Conservation (phyloP, 257 asterid species). For the Datura wrightii region DNA sequence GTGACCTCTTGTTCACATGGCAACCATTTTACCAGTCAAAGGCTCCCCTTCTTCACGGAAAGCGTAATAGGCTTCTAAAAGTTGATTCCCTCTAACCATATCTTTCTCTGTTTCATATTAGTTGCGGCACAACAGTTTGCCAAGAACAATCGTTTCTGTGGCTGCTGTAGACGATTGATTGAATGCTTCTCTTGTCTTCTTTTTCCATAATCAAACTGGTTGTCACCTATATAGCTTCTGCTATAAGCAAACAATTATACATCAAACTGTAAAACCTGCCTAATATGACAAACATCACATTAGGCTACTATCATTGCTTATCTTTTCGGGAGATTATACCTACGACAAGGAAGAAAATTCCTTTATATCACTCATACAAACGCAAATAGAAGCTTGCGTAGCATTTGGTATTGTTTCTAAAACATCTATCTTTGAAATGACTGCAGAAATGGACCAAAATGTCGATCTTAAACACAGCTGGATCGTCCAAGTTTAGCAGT, state of each 20-base stretch:
- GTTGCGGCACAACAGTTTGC: background rate
- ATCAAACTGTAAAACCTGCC: too few species aligned
- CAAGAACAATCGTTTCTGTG: background rate
- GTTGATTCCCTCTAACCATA: background rate
- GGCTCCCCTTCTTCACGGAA: background rate
- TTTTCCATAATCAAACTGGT: too few species aligned
- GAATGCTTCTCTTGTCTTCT: too few species aligned
- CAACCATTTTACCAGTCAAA: too few species aligned
- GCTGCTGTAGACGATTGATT: too few species aligned
- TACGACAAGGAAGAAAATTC: background rate
- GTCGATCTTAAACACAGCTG: conserved; percentile 87
- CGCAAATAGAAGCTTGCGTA: background rate
- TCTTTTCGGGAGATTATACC: background rate
- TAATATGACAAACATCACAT: background rate
- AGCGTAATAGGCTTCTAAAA: background rate
- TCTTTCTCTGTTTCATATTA: conserved; percentile 17
- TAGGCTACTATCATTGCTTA: background rate
- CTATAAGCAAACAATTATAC: too few species aligned
- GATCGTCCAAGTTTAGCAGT: conserved; percentile 86
- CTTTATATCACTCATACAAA: background rate
- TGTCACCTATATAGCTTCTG: too few species aligned
- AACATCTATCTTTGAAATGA: background rate
- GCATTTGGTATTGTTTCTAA: background rate
- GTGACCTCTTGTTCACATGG: too few species aligned
- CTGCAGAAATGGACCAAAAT: conserved; percentile 82